Evolutionary conservation across 495 filamentous ascomycete genomes (phyloP).

Genomic region (Daldinia concentrica): DNA sequence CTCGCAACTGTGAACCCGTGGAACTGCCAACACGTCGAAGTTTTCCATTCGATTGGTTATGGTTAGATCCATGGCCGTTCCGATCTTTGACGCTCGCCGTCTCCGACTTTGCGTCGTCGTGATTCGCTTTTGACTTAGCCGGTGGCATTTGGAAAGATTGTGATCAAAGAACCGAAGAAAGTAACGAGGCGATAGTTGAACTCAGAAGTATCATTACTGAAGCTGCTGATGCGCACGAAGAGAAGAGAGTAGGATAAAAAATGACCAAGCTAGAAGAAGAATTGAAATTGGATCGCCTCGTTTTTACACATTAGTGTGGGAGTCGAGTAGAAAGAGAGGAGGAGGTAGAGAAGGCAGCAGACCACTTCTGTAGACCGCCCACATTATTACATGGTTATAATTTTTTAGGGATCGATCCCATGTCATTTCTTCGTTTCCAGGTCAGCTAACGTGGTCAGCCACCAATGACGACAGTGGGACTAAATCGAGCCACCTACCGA

Average conservation of each 20-base stretch:
- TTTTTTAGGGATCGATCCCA: constrained; percentile 32
- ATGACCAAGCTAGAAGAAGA: constrained; percentile 2
- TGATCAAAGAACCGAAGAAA: constrained; percentile 41
- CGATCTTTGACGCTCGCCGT: constrained; percentile 55
- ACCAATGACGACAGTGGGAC: constrained; percentile 46
- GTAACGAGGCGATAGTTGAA: constrained; percentile 14
- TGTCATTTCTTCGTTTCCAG: constrained; percentile 31
- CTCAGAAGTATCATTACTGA: constrained; percentile 37
- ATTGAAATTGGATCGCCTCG: constrained; percentile 27
- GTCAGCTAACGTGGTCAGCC: constrained; percentile 29
- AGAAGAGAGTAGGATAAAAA: constrained; percentile 8
- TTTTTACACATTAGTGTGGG: constrained; percentile 34
- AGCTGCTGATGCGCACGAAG: constrained; percentile 2
- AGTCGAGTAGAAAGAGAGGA: constrained; percentile 2
- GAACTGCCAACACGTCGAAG: constrained; percentile 57
- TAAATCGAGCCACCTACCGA: constrained; percentile 42
- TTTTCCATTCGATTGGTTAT: constrained; percentile 56
- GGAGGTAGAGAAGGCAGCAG: constrained; percentile 20
- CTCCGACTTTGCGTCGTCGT: constrained; percentile 60
- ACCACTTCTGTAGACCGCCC: constrained; percentile 38
- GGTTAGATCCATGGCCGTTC: constrained; percentile 48
- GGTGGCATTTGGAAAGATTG: constrained; percentile 41
- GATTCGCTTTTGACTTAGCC: constrained; percentile 49
- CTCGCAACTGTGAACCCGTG: constrained; percentile 55
- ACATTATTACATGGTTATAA: constrained; percentile 30